These are phyloP conservation scores for Jimgerdemannia lactiflua DNA, from an alignment of 192 early-diverging fungal genomes.

Conservation along the genomic window DNA sequence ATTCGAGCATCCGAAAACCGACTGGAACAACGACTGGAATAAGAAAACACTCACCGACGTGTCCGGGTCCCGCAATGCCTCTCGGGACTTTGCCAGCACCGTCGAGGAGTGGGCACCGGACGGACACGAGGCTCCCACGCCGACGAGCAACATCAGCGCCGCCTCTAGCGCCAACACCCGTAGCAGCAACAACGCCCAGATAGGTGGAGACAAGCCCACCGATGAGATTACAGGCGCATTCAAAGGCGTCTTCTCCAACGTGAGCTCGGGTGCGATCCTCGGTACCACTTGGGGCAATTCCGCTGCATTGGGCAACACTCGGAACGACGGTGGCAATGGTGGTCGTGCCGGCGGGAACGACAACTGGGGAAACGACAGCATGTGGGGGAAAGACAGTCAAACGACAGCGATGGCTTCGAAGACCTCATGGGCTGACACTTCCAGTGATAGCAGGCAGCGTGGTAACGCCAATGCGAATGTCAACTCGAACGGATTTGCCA, in stretches of 20 bases:
- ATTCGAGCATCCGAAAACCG: background rate
- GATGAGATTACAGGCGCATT: background rate
- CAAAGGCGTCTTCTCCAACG: background rate
- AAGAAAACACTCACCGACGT: background rate
- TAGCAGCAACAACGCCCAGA: background rate
- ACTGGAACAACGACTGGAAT: background rate
- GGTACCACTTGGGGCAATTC: background rate
- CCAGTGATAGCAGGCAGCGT: background rate
- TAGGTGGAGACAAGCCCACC: background rate
- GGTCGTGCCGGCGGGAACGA: background rate
- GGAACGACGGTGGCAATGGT: background rate
- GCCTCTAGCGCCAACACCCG: background rate
- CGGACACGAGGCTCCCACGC: background rate
- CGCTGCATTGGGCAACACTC: background rate
- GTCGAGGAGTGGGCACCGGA: background rate
- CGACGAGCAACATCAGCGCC: background rate
- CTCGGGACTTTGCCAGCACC: background rate
- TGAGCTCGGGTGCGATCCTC: background rate
- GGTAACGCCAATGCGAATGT: background rate
- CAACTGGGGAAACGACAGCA: background rate
- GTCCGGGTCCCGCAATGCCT: background rate
- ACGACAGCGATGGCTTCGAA: too few relatives aligned
- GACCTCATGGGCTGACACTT: background rate
- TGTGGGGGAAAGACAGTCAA: background rate
- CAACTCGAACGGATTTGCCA: background rate